Evolutionary conservation across 371 early-diverging fungal genomes (phyloP).

Genomic region (Mortierella sp.): DNA sequence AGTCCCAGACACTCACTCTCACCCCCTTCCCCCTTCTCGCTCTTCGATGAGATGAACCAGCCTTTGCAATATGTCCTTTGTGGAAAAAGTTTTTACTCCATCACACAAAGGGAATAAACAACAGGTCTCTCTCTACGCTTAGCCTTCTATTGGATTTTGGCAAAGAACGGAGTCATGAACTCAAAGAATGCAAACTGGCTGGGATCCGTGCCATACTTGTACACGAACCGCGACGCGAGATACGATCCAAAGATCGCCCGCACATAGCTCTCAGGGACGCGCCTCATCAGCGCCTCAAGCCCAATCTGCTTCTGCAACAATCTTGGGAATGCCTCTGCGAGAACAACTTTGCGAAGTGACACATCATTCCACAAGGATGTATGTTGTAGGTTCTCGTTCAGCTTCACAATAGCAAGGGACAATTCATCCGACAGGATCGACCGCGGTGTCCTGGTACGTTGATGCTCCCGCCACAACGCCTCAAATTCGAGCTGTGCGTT

Average conservation of each 20-base stretch:
- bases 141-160: constrained; percentile 56
- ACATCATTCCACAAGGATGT: constrained; percentile 95
- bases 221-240: constrained; percentile 95
- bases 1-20: too few relatives aligned
- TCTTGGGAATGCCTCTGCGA: constrained; percentile 93
- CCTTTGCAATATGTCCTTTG: too few relatives aligned
- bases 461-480: constrained; percentile 91
- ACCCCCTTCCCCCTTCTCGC: too few relatives aligned
- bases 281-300: constrained; percentile 83
- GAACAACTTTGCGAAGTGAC: constrained; percentile 81
- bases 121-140: too few relatives aligned
- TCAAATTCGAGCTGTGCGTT: constrained; percentile 97
- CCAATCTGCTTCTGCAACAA: constrained; percentile 90
- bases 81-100: too few relatives aligned
- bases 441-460: constrained; percentile 79
- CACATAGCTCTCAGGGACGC: constrained; percentile 94
- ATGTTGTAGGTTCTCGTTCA: constrained; percentile 91
- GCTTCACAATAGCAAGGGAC: constrained; percentile 90
- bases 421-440: constrained; percentile 93
- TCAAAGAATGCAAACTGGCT: constrained; percentile 99
- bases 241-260: constrained; percentile 97
- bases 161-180: constrained; percentile 80
- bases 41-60: too few relatives aligned
- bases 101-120: too few relatives aligned
- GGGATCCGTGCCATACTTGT: constrained; percentile 94